Evolutionary conservation across 2,329 filamentous ascomycete species (phyloP).

Genomic region (Phialophora chinensis): DNA sequence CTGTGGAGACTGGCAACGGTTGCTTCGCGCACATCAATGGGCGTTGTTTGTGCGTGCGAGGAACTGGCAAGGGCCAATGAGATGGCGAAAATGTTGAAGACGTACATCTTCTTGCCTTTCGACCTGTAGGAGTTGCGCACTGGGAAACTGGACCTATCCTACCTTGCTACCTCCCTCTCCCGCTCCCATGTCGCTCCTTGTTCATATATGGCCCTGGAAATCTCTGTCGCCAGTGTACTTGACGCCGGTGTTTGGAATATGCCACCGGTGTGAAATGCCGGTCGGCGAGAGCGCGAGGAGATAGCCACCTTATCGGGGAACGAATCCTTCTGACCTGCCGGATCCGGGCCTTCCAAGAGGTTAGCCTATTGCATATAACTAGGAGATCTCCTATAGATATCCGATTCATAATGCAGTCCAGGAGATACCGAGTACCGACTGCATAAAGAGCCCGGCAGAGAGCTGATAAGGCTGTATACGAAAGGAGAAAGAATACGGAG

Average conservation of each 20-base stretch:
- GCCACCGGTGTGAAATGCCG: neutral
- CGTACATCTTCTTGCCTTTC: neutral
- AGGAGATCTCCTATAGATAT: slow-evolving; percentile 10
- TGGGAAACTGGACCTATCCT: neutral
- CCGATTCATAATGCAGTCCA: neutral
- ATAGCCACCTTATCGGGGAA: slow-evolving; percentile 26
- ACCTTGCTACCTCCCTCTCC: neutral
- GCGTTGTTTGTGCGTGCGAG: slow-evolving; percentile 16
- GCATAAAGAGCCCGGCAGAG: neutral
- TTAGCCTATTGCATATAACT: neutral
- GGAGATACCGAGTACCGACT: neutral
- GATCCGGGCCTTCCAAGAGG: neutral
- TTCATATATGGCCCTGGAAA: neutral
- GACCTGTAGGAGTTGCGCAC: neutral
- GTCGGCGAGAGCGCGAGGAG: slow-evolving; percentile 13
- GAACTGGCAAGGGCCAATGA: slow-evolving; percentile 7
- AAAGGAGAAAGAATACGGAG: neutral
- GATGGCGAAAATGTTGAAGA: slow-evolving; percentile 11
- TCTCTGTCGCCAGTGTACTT: neutral
- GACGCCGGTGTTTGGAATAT: neutral
- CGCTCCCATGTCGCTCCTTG: neutral
- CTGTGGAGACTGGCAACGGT: slow-evolving; percentile 64
- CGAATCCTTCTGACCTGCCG: slow-evolving; percentile 6
- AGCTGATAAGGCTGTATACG: neutral
- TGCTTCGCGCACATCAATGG: slow-evolving; percentile 62